phyloP scores from a whole-genome alignment of 2,329 filamentous ascomycete species.

The Colletotrichum plurivorum region DNA sequence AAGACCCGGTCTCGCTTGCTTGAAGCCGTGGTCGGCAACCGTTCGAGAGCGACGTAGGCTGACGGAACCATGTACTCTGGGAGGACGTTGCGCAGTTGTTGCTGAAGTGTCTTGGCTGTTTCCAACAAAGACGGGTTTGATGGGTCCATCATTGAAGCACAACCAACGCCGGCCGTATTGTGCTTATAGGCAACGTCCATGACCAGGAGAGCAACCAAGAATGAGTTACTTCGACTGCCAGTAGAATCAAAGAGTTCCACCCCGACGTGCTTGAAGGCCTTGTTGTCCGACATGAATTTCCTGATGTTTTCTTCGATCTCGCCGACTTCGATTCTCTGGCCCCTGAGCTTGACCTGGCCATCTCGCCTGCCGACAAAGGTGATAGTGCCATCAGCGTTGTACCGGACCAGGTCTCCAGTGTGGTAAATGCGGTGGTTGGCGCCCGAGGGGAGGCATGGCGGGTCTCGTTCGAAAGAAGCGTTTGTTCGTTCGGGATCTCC shows the following conservation, averaged over 20 bases:
- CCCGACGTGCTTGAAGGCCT: constrained; percentile 56
- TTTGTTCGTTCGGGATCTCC: constrained; percentile 43
- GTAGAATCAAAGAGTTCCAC: constrained; percentile 6
- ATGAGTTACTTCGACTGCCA: background rate
- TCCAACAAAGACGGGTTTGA: background rate
- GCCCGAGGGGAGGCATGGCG: constrained; percentile 5
- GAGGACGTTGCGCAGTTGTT: constrained; percentile 51
- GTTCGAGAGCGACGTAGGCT: constrained; percentile 47
- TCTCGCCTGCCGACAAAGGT: constrained; percentile 59
- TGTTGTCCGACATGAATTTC: constrained; percentile 3
- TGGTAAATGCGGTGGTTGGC: constrained; percentile 54
- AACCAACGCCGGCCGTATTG: background rate
- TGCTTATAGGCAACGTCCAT: background rate
- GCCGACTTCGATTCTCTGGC: constrained; percentile 60
- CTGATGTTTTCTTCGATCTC: constrained; percentile 54
- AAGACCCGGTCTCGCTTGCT: constrained; percentile 42
- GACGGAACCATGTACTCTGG: constrained; percentile 55
- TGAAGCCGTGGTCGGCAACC: constrained; percentile 40
- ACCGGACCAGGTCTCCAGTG: constrained; percentile 64
- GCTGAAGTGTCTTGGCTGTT: constrained; percentile 32
- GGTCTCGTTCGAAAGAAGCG: constrained; percentile 38
- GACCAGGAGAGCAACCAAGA: constrained; percentile 6
- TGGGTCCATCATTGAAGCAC: constrained; percentile 13
- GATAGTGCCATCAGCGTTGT: constrained; percentile 50
- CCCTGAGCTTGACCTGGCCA: constrained; percentile 63